Percentiles rank a stretch among this genome's conserved stretches.
Evolutionary conservation across 1,284 basidiomycete genomes (phyloP).

Genomic region (Moniliella sp.): DNA sequence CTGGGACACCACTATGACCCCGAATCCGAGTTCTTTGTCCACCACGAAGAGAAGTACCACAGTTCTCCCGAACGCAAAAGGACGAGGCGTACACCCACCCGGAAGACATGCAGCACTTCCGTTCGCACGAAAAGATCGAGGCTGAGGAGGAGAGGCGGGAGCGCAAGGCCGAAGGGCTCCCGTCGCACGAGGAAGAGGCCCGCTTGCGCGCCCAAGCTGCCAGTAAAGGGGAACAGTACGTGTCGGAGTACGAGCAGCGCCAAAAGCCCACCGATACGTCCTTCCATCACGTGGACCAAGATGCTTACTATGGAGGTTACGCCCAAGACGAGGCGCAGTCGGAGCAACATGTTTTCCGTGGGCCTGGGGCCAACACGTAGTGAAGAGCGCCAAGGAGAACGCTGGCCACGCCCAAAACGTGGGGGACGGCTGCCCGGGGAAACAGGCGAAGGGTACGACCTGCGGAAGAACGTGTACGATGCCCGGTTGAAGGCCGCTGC

Average conservation of each 20-base stretch:
- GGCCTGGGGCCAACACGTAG: background rate
- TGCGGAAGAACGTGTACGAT: too few species aligned
- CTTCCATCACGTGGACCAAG: too few species aligned
- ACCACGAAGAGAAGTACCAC: constrained; percentile 57
- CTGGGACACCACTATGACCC: constrained; percentile 73
- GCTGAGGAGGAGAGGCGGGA: constrained; percentile 59
- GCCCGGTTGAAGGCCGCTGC: too few species aligned
- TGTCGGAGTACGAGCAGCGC: constrained; percentile 22
- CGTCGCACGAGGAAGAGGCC: constrained; percentile 33
- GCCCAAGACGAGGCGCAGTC: background rate
- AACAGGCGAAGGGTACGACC: too few species aligned
- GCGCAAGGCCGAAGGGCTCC: constrained; percentile 57
- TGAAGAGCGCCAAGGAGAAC: too few species aligned
- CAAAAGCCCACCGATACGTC: too few species aligned
- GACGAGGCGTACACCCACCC: constrained; percentile 81
- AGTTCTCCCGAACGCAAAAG: constrained; percentile 86
- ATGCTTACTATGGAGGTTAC: too few species aligned
- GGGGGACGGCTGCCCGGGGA: too few species aligned
- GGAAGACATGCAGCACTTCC: constrained; percentile 53
- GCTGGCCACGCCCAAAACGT: too few species aligned
- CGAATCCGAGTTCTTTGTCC: constrained; percentile 33
- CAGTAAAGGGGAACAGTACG: constrained; percentile 16
- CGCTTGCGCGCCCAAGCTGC: constrained; percentile 12
- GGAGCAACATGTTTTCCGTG: background rate
- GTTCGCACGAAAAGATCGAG: constrained; percentile 71